Evolutionary conservation across 371 early-diverging fungal species (phyloP), one percentile per base, ranked within the genome.

Genomic region (Mucor irregularis): DNA sequence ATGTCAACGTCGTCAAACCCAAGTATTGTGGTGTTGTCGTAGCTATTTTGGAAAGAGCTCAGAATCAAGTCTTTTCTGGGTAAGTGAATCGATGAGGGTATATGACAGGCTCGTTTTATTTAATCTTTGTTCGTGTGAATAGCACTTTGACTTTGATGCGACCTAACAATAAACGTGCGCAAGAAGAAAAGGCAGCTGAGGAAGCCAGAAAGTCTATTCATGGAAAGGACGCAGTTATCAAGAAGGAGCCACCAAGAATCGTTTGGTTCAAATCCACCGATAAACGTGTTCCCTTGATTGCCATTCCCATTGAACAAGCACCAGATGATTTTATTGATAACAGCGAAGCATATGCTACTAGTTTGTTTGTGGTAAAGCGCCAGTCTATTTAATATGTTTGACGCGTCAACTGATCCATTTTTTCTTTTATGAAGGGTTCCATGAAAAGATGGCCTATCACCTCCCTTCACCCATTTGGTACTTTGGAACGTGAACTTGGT

Each of bases 191-290:
- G 38, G 72, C 68, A 34, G 81, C 45, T 5, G 46, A 46, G 13
- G 55, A 54, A 37, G 46, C 48, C 7, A 19, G 52, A 31, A 52
- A 42, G 31, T 52, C 52, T 4, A 40, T 52, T 29, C 52, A 52
- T 11, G 52, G 52, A 4, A 40, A 47, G 58, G 53, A 59, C 25
- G 48, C 24, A 2, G 50, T 49, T n/a, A 46, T 53, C 11, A 45
- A 59, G 8, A 71, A 71, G 29, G 72, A 66, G 10, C 56, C 64
- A 14, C 79, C 82, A 4, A 58, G 81, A 28, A 83, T 86, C 35
- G 82, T 89, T 10, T 93, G 92, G 92, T 92, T 94, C 78, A 86
- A 84, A 71, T 91, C 94, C 6, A 85, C 83, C 6, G 92, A 92
- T 73, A 82, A 83, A 49, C 87, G 92, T 8, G 81, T 90, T 3